Conservation (phyloP, 495 filamentous ascomycete species). For the Lasiosphaeria ovina region DNA sequence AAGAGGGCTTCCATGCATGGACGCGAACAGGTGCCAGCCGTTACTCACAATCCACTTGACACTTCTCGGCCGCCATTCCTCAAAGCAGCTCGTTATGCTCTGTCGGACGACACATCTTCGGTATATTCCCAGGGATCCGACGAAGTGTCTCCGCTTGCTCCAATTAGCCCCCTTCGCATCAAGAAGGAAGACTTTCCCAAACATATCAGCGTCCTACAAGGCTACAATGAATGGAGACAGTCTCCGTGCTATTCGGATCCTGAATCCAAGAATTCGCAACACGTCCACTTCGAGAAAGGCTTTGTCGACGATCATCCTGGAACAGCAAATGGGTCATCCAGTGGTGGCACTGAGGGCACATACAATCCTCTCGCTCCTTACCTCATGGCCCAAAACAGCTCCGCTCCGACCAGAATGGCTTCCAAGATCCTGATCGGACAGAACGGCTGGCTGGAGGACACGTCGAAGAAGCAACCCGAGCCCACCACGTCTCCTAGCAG, state of each 20-base stretch:
- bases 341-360: slow-evolving; percentile 8
- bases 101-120: slow-evolving; percentile 20
- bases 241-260: background rate
- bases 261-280: background rate
- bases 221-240: slow-evolving; percentile 20
- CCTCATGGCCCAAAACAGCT: background rate
- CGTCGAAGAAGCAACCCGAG: slow-evolving; percentile 19
- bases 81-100: background rate
- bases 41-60: slow-evolving; percentile 9
- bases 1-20: background rate
- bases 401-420: slow-evolving; percentile 12
- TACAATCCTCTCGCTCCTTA: slow-evolving; percentile 25
- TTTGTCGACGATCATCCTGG: background rate
- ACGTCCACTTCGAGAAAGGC: background rate
- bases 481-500: slow-evolving; percentile 23
- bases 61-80: background rate
- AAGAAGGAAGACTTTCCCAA: slow-evolving; percentile 16
- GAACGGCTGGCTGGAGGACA: slow-evolving; percentile 49
- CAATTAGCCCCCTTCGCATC: slow-evolving; percentile 28
- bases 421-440: slow-evolving; percentile 46
- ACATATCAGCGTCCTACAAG: slow-evolving; percentile 24
- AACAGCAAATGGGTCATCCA: background rate
- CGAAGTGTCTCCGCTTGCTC: background rate
- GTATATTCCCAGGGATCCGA: slow-evolving; percentile 25
- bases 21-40: background rate